These are phyloP conservation scores for Epichloe sylvatica DNA, from an alignment of 2,329 filamentous ascomycete species.

Conservation along the genomic window DNA sequence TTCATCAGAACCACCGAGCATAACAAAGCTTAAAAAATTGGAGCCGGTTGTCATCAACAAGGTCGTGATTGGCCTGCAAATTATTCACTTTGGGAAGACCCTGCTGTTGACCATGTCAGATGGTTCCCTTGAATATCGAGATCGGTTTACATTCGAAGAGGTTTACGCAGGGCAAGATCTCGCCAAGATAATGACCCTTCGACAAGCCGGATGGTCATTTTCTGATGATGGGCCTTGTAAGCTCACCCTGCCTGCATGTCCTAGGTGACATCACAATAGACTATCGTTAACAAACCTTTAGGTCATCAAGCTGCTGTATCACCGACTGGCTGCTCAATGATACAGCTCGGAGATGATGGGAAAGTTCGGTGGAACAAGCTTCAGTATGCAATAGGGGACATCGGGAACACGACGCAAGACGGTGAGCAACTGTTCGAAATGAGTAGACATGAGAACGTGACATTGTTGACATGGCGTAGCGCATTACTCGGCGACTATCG, in stretches of 20 bases:
- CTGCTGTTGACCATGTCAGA: slow-evolving; percentile 65
- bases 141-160: slow-evolving; percentile 57
- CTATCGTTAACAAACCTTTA: slow-evolving; percentile 14
- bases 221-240: slow-evolving; percentile 50
- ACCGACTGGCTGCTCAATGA: slow-evolving; percentile 44
- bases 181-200: slow-evolving; percentile 52
- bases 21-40: slow-evolving; percentile 42
- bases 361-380: slow-evolving; percentile 45
- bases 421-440: slow-evolving; percentile 20
- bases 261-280: background rate
- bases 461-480: slow-evolving; percentile 22
- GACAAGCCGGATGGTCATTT: slow-evolving; percentile 68
- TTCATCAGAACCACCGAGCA: slow-evolving; percentile 18
- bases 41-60: slow-evolving; percentile 59
- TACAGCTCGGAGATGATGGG: slow-evolving; percentile 44
- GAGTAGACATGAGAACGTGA: background rate
- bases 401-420: slow-evolving; percentile 34
- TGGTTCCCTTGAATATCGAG: slow-evolving; percentile 66
- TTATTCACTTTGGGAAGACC: slow-evolving; percentile 56
- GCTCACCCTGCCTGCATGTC: slow-evolving; percentile 10
- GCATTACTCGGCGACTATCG: slow-evolving; percentile 43
- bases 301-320: slow-evolving; percentile 48
- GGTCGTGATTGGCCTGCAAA: slow-evolving; percentile 52
- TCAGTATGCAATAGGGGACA: slow-evolving; percentile 34
- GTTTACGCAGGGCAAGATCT: slow-evolving; percentile 51